These are phyloP conservation scores for Aureobasidium sp. DNA, from an alignment of 2,329 filamentous ascomycete species.

Conservation along the genomic window DNA sequence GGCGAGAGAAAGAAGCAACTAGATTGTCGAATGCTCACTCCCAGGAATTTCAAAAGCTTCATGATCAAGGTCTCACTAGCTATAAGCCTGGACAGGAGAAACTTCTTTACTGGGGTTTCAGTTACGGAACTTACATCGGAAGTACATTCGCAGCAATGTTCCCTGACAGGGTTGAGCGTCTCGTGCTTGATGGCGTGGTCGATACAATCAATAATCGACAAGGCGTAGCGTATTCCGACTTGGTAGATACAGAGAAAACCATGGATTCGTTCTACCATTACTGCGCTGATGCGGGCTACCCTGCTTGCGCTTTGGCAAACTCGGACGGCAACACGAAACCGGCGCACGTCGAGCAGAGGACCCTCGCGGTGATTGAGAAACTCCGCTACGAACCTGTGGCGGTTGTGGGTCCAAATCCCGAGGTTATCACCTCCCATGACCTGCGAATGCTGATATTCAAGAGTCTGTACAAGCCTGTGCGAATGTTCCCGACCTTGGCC, in stretches of 20 bases:
- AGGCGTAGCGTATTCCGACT: conserved; percentile 42
- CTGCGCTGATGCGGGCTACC: conserved; percentile 24
- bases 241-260: conserved; percentile 47
- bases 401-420: not conserved
- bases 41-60: too few relatives aligned
- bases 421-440: conserved; percentile 4
- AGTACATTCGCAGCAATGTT: conserved; percentile 41
- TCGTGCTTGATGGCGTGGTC: conserved; percentile 40
- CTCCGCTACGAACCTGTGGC: conserved; percentile 43
- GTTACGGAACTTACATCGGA: conserved; percentile 42
- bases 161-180: conserved; percentile 36
- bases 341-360: conserved; percentile 32
- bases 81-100: conserved; percentile 24
- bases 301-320: conserved; percentile 27
- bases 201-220: conserved; percentile 42
- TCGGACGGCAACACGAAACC: not conserved
- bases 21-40: too few relatives aligned
- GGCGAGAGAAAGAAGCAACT: conserved; percentile 27
- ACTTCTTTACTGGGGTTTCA: conserved; percentile 37
- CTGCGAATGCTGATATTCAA: not conserved
- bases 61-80: too few relatives aligned
- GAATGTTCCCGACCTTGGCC: conserved; percentile 29
- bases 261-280: conserved; percentile 32
- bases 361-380: conserved; percentile 32
- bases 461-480: conserved; percentile 29